Evolutionary conservation across 2,329 filamentous ascomycete genomes (phyloP).

Genomic region (Clonostachys chloroleuca): DNA sequence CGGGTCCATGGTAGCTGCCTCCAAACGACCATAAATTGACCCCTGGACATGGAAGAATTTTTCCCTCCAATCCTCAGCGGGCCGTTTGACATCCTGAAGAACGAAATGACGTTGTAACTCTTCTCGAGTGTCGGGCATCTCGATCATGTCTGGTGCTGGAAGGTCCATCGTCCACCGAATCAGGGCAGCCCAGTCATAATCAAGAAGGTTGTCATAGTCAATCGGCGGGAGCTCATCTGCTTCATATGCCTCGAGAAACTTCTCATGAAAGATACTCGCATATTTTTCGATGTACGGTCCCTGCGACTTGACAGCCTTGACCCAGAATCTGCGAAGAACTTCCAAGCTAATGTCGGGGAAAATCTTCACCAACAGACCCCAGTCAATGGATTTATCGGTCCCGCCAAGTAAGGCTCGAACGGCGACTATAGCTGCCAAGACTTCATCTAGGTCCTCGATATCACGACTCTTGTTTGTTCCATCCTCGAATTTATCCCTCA

Average conservation of each 20-base stretch:
- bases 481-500: too few species aligned
- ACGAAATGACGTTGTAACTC: constrained; percentile 37
- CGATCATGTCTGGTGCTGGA: constrained; percentile 34
- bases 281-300: constrained; percentile 46
- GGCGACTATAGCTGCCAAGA: constrained; percentile 54
- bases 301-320: constrained; percentile 42
- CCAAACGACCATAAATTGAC: constrained; percentile 53
- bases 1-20: constrained; percentile 45
- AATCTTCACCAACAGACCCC: constrained; percentile 51
- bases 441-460: constrained; percentile 15
- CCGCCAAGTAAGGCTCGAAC: constrained; percentile 56
- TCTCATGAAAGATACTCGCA: constrained; percentile 59
- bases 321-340: constrained; percentile 52
- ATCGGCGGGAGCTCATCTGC: constrained; percentile 55
- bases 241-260: constrained; percentile 63
- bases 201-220: constrained; percentile 56
- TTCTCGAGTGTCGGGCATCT: constrained; percentile 41
- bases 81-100: constrained; percentile 25
- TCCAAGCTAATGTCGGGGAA: constrained; percentile 50
- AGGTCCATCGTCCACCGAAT: constrained; percentile 63
- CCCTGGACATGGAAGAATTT: constrained; percentile 49
- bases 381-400: constrained; percentile 54
- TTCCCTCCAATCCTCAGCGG: constrained; percentile 44
- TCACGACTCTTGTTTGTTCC: too few species aligned
- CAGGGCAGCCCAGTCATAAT: constrained; percentile 65